Base-by-base conservation (phyloP, 2,329 filamentous ascomycete genomes). In the Phaeophleospora eucalypticola region DNA sequence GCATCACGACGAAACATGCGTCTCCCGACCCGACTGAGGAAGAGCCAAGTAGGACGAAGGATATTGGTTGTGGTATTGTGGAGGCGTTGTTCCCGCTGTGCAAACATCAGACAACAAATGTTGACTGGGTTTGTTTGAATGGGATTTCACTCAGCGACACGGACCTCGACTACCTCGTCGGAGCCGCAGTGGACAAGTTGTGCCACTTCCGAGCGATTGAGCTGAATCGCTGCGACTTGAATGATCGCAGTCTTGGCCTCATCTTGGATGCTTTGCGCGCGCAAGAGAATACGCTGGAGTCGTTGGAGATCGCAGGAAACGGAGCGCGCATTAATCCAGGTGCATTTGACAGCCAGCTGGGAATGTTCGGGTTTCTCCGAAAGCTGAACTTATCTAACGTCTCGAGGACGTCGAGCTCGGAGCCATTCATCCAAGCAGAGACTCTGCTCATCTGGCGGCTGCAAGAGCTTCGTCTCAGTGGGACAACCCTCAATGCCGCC, bases 81-180 rank as follows among this genome's bases (percentile, higher is more conserved):
- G 82, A 85, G 61, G 84, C 83, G 2, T 70, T 87, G 4, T 82
- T 84, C 56, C 82, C 83, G 1, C 69, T 87, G 4, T 86, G 82
- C 65, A 80, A 80, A 52, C 77, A 79, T 51, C 78, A 84, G 56
- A 73, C 82, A 18, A 87, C 84, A 0, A 84, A 82, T 57, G 79
- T 87, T 15, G 81, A 85, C 61, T 87, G 84, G 83, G 77, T 87
- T 43, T 74, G 79, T 17, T 66, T 87, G 48, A 86, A 81, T 50
- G 82, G 82, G 10, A 83, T 87, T 51, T 76, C 79, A 49, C 74
- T 87, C n/a, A 82, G 81, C 34, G 84, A 87, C 44, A 80, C 81
- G 0, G 84, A 87, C 65, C 68, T 87, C 43, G 84, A 87, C 52
- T 79, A 79, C 54, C 58, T 84, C 37, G 80, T 86, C 36, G 82